phyloP scores from a whole-genome alignment of 495 filamentous ascomycete species.

The Oleoguttula mirabilis region DNA sequence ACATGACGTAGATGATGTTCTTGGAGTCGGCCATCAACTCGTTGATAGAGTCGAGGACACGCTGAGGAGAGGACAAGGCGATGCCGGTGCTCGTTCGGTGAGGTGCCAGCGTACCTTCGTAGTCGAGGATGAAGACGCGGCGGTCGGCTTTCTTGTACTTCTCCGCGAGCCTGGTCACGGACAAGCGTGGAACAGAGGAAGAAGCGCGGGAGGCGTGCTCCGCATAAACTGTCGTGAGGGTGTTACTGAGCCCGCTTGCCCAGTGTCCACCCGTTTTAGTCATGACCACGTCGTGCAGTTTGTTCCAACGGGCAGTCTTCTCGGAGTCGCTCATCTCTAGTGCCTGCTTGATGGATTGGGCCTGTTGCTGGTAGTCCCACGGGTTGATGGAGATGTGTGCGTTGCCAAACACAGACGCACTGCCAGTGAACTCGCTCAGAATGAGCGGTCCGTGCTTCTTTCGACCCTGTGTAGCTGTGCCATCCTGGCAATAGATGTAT shows the following conservation, averaged over 20 bases:
- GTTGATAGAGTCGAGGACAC: conserved; percentile 65
- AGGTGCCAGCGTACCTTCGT: conserved; percentile 80
- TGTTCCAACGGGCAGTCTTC: conserved; percentile 59
- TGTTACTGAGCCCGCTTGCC: conserved; percentile 59
- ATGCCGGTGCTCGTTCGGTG: conserved; percentile 70
- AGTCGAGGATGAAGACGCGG: conserved; percentile 78
- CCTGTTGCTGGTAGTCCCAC: conserved; percentile 81
- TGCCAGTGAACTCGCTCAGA: conserved; percentile 86
- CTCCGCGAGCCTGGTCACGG: conserved; percentile 47
- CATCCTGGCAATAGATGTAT: conserved; percentile 86
- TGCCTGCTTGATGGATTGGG: conserved; percentile 67
- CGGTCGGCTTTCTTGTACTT: conserved; percentile 51
- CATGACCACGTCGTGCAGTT: conserved; percentile 61
- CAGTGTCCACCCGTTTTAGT: conserved; percentile 72
- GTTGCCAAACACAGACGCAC: conserved; percentile 67
- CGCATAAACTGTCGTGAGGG: conserved; percentile 59
- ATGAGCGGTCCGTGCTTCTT: conserved; percentile 81
- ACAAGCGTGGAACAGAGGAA: conserved; percentile 71
- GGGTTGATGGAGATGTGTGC: conserved; percentile 76
- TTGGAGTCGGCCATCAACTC: conserved; percentile 62
- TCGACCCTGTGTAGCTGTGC: conserved; percentile 41
- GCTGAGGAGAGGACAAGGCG: conserved; percentile 70
- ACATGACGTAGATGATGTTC: conserved; percentile 92
- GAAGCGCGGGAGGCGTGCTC: conserved; percentile 74
- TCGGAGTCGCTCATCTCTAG: conserved; percentile 63